phyloP scores from a whole-genome alignment of 345 rosid species.

The Moricandia moricandioides region DNA sequence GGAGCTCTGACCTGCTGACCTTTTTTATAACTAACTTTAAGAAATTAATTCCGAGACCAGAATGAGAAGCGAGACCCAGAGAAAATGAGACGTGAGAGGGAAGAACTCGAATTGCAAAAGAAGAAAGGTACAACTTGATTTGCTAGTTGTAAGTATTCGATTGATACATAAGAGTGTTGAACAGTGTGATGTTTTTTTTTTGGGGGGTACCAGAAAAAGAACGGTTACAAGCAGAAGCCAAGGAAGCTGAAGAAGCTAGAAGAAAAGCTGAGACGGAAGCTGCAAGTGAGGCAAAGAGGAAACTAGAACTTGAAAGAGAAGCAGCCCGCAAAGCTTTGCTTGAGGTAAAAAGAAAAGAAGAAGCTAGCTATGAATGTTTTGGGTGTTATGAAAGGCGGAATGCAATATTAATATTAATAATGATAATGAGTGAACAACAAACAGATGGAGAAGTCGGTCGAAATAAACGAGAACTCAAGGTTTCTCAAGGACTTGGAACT shows the following conservation, averaged over 20 bases:
- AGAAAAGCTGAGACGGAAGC: constrained; percentile 74
- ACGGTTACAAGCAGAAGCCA: constrained; percentile 76
- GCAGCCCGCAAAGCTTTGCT: constrained; percentile 78
- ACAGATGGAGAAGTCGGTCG: constrained; percentile 94
- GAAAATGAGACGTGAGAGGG: constrained; percentile 59
- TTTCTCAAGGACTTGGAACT: constrained; percentile 77
- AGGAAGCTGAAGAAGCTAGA: constrained; percentile 79
- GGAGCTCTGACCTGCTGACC: background rate
- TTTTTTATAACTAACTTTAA: background rate
- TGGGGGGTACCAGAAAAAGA: constrained; percentile 59
- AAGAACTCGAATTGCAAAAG: constrained; percentile 71
- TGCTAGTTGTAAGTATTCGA: background rate
- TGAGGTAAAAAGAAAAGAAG: constrained; percentile 43
- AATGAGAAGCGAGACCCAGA: constrained; percentile 72
- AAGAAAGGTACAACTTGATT: constrained; percentile 59
- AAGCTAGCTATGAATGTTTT: background rate
- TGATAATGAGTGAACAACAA: constrained; percentile 9
- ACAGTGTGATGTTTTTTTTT: background rate
- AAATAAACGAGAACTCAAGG: constrained; percentile 64
- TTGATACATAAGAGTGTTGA: background rate
- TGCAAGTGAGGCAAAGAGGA: constrained; percentile 56
- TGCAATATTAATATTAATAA: background rate
- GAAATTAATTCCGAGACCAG: constrained; percentile 38
- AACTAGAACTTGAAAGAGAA: constrained; percentile 76
- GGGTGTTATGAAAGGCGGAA: background rate